phyloP scores from a whole-genome alignment of 352 stramenopile genomes.

The Phytophthora melonis region DNA sequence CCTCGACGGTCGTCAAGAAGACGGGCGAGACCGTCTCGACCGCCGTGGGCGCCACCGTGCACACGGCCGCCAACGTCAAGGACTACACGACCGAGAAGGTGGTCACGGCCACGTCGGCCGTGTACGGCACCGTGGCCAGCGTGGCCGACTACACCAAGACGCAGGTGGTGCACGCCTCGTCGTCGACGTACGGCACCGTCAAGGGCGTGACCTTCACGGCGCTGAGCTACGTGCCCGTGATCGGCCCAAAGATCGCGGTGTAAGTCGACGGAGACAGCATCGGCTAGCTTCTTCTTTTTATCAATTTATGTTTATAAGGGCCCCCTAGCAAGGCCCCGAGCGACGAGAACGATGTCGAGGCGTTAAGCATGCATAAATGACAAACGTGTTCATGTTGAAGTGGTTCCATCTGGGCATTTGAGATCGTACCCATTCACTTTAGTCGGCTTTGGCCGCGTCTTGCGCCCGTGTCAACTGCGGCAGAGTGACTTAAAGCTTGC shows the following conservation, averaged over 20 bases:
- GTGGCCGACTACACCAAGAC: constrained; percentile 75
- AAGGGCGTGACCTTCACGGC: constrained; percentile 61
- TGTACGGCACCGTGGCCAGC: constrained; percentile 53
- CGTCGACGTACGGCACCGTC: constrained; percentile 67
- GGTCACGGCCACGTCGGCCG: constrained; percentile 42
- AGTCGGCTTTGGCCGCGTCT: too few species aligned
- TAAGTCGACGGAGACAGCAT: constrained; percentile 11
- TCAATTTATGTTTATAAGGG: constrained; percentile 32
- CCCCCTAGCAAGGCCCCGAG: background rate
- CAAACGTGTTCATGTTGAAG: constrained; percentile 5
- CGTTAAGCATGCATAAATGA: constrained; percentile 9
- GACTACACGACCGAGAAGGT: constrained; percentile 68
- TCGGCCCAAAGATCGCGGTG: constrained; percentile 62
- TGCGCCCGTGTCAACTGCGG: too few species aligned
- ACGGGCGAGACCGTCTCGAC: constrained; percentile 52
- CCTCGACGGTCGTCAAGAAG: constrained; percentile 53
- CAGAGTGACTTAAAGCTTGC: too few species aligned
- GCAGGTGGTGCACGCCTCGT: constrained; percentile 73
- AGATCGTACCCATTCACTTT: too few species aligned
- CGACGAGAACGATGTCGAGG: constrained; percentile 6
- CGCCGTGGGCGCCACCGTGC: constrained; percentile 52
- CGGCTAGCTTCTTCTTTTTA: constrained; percentile 1
- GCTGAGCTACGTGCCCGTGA: constrained; percentile 66
- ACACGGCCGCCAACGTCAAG: constrained; percentile 60
- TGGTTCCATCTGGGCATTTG: background rate